These are phyloP conservation scores for Podospora australis DNA, from an alignment of 495 filamentous ascomycete genomes.

Conservation along the genomic window DNA sequence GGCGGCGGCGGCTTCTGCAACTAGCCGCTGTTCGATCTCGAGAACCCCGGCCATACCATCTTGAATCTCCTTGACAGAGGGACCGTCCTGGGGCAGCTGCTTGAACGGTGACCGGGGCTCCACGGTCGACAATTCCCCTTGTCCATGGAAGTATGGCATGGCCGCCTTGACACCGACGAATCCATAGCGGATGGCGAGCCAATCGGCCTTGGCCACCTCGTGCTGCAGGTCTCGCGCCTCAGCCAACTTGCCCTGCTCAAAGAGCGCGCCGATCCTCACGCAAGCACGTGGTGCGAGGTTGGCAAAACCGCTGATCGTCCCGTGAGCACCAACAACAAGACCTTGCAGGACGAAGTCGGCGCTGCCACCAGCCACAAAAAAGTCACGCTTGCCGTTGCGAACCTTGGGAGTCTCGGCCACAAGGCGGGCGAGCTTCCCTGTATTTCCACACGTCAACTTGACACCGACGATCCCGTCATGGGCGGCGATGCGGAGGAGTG, in stretches of 20 bases:
- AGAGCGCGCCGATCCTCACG: constrained; percentile 67
- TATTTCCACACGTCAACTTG: constrained; percentile 85
- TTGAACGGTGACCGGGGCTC: constrained; percentile 22
- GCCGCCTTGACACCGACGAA: constrained; percentile 79
- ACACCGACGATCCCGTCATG: constrained; percentile 74
- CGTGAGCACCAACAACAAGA: constrained; percentile 64
- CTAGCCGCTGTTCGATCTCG: constrained; percentile 7
- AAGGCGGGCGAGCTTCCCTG: constrained; percentile 76
- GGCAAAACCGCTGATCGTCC: constrained; percentile 74
- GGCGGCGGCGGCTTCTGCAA: background rate
- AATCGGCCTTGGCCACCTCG: constrained; percentile 66
- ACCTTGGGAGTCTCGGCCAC: constrained; percentile 48
- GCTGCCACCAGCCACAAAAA: constrained; percentile 75
- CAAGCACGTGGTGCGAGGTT: constrained; percentile 72
- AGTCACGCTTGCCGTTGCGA: constrained; percentile 39
- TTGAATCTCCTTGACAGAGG: constrained; percentile 7
- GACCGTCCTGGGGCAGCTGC: constrained; percentile 3
- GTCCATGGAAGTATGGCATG: constrained; percentile 69
- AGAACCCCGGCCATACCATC: constrained; percentile 11
- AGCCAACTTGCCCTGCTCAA: constrained; percentile 56
- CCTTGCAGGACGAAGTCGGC: constrained; percentile 82
- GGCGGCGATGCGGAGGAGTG: constrained; percentile 64
- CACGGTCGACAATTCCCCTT: constrained; percentile 37
- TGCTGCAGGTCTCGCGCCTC: constrained; percentile 67
- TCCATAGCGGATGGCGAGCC: constrained; percentile 72